A percentile compares a stretch with the other conserved stretches of the same genome.
phyloP scores from a whole-genome alignment of 768 basidiomycete genomes.

The Tremella yokohamensis region DNA sequence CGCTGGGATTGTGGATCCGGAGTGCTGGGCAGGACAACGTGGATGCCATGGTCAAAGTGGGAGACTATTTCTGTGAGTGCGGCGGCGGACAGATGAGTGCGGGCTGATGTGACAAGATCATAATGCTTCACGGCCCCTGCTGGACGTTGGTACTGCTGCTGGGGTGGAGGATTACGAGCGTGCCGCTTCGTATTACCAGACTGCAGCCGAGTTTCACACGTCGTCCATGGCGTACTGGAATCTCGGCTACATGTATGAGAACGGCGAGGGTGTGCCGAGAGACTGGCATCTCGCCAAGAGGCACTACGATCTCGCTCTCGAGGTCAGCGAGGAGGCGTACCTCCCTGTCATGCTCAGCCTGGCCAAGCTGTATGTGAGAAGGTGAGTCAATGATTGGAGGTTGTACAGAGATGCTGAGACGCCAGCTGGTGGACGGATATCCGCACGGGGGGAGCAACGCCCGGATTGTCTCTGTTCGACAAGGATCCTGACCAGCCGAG shows the following conservation, averaged over 20 bases:
- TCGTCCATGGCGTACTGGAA: slow-evolving; percentile 98
- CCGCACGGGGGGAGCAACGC: slow-evolving; percentile 26
- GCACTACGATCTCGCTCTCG: slow-evolving; percentile 84
- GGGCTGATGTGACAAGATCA: no score
- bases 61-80: slow-evolving; percentile 77
- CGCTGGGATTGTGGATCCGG: slow-evolving; percentile 88
- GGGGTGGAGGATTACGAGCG: slow-evolving; percentile 55
- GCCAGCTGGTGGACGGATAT: slow-evolving; percentile 39
- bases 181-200: slow-evolving; percentile 89
- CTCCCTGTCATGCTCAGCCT: slow-evolving; percentile 80
- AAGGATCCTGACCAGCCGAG: slow-evolving; percentile 11
- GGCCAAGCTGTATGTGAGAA: slow-evolving; percentile 72
- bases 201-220: slow-evolving; percentile 84
- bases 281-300: slow-evolving; percentile 97
- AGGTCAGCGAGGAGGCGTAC: slow-evolving; percentile 84
- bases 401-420: background rate
- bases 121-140: no score
- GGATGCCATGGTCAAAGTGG: slow-evolving; percentile 96
- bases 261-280: slow-evolving; percentile 84
- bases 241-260: slow-evolving; percentile 98
- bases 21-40: slow-evolving; percentile 90
- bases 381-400: slow-evolving; percentile 55
- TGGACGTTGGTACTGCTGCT: no score
- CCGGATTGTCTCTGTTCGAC: slow-evolving; percentile 37
- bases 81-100: no score